Percentiles rank a stretch among this genome's conserved stretches.
Conservation (phyloP, 208 protist species). For the Crithidia bombi region DNA sequence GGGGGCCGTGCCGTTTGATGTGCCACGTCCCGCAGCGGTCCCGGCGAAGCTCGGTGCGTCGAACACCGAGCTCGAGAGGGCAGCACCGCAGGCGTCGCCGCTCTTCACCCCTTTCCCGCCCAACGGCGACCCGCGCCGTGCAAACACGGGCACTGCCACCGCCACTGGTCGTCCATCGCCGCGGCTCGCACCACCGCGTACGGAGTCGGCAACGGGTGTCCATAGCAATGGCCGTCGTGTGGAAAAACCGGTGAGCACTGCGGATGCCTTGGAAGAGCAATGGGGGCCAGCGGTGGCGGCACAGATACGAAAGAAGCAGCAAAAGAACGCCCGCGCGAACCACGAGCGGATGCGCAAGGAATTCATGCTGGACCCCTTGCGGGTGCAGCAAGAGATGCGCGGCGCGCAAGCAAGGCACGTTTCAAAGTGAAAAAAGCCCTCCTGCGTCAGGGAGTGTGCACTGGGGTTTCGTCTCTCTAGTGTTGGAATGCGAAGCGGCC, state of each 20-base stretch:
- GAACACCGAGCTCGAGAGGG: not conserved
- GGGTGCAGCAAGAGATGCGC: slow-evolving; percentile 52
- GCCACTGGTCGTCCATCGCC: not conserved
- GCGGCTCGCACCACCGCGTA: not conserved
- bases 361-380: slow-evolving; percentile 73
- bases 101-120: not conserved
- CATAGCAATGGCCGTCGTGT: not conserved
- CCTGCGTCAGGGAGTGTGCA: not conserved
- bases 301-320: slow-evolving; percentile 74
- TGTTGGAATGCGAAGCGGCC: no score
- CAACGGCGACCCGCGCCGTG: not conserved
- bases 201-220: not conserved
- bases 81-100: not conserved
- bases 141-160: not conserved
- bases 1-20: slow-evolving; percentile 19
- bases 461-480: not conserved
- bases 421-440: not conserved
- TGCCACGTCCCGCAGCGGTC: not conserved
- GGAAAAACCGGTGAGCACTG: slow-evolving; percentile 3
- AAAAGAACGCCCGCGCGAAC: slow-evolving; percentile 61
- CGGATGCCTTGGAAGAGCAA: slow-evolving; percentile 28
- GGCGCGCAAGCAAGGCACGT: slow-evolving; percentile 3
- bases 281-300: slow-evolving; percentile 66
- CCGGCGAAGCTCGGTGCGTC: not conserved
- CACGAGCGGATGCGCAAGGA: slow-evolving; percentile 62